Evolutionary conservation across 371 early-diverging fungal species (phyloP), one percentile per base, ranked within the genome.

Genomic region (Chytridium lagenaria): DNA sequence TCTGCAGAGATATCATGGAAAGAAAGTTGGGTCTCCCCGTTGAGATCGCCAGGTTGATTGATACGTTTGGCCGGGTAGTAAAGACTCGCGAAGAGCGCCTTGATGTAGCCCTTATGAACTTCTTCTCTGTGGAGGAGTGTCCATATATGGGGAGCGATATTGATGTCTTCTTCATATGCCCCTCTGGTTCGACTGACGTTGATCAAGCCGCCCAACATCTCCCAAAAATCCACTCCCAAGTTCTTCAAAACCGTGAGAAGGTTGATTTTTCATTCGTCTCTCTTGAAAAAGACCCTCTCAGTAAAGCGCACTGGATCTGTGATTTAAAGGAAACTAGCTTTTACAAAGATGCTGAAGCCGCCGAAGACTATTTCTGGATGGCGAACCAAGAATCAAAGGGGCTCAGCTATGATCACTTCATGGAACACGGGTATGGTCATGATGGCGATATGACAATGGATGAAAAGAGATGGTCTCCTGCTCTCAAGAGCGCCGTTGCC

Each of bases 111-210:
- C 67, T 77, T 23, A 76, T 77, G 63, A 37, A 72, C 19, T 68
- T 68, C 50, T 59, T 72, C 1, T 61, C 63, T 22, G 55, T 39
- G 1, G 23, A 22, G 10, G 36, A 37, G 0, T 75, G 71, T 1
- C 67, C 68, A 7, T 75, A 67, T 36, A 33, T 50, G 28, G 52
- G 57, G n/a, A 67, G 68, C 28, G 77, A 77, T 49, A 67, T 77
- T 38, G 77, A 77, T 55, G 57, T 77, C 31, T 77, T 77, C 63
- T 72, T 72, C 44, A 59, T 77, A 7, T 71, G 69, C 36, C 72
- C 72, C 28, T 30, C 50, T 10, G 69, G 69, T 5, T 34, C 70
- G 19, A 55, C 59, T 2, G 40, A 44, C 31, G 75, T 75, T 1
- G 15, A 10, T n/a, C 31, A 22, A 1, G 63, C 75, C 0, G 36